A percentile compares a stretch with the other conserved stretches of the same genome.
Conservation (phyloP, 1,284 basidiomycete genomes). For the Boletus semigastroideus region DNA sequence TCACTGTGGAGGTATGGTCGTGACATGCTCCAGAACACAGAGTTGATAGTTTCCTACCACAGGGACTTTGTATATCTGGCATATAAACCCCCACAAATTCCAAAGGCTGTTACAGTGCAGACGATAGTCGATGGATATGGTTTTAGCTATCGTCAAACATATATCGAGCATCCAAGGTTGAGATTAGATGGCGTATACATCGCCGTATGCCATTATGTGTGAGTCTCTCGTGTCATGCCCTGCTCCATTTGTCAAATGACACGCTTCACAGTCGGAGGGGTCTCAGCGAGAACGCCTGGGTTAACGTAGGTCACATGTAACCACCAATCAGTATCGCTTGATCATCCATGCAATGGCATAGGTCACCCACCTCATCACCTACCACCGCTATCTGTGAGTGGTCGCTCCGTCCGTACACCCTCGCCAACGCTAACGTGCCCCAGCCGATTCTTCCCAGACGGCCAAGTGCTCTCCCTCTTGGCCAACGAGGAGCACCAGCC, state of each 20-base stretch:
- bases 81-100: constrained; percentile 74
- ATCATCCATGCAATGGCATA: constrained; percentile 31
- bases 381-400: constrained; percentile 79
- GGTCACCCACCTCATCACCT: constrained; percentile 75
- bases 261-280: constrained; percentile 61
- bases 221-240: constrained; percentile 16
- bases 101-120: constrained; percentile 44
- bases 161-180: constrained; percentile 80
- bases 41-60: constrained; percentile 11
- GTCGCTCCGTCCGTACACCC: neutral
- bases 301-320: constrained; percentile 56
- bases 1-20: constrained; percentile 75
- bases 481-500: constrained; percentile 81
- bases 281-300: constrained; percentile 79
- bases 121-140: constrained; percentile 52
- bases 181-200: constrained; percentile 89
- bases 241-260: neutral
- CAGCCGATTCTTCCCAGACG: constrained; percentile 88
- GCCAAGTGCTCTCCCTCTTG: constrained; percentile 82
- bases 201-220: constrained; percentile 86
- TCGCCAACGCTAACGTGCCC: constrained; percentile 8
- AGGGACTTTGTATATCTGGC: constrained; percentile 56
- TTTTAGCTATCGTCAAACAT: constrained; percentile 71
- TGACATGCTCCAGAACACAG: neutral
- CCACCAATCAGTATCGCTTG: constrained; percentile 1